Base-by-base conservation (phyloP, 2,329 filamentous ascomycete species). In the Neonectria hederae region DNA sequence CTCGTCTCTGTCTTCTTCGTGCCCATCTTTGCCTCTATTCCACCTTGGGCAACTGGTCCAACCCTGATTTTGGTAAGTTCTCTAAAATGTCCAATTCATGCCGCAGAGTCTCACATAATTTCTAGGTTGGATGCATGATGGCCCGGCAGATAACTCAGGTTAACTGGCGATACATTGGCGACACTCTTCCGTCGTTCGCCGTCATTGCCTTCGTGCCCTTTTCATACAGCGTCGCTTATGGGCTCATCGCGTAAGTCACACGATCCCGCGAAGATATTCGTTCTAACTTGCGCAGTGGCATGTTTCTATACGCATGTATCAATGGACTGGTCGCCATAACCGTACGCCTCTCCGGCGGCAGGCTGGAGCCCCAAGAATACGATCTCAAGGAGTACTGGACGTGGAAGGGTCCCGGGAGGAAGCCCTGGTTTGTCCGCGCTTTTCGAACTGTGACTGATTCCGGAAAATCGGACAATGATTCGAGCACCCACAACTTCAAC, bases 121-220 rank as follows among this genome's bases (percentile, higher is more conserved):
- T 8, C 2, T 1, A 71, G 57, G 91, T 95, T 49, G 92, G 92
- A 17, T 89, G 88, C 11, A 89, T 95, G 83, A 95, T 95, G 92
- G 87, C 90, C 56, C 86, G 88, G 65, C 85, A 91, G 1, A 90
- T 90, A 6, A 87, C 86, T 11, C 90, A 94, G 67, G 93, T 95
- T 79, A 95, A 95, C 82, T 95, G 92, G 92, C 82, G 83, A 17
- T 95, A 95, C 77, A 83, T 92, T 52, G 92, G 92, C 54, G 92
- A 96, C 75, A 88, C 91, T 0, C 84, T 95, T 24, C 92, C 92
- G 0, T 92, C 92, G 1, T 95, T 95, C 78, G 80, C 94, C 32
- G 93, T 91, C 19, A 89, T 95, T 61, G 87, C 89, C 60, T 82
- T 93, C 63, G 94, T 95, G 89, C 92, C 92, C 0, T 94, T 94